Conservation (phyloP, 345 rosid species). For the Brassica rapa region DNA sequence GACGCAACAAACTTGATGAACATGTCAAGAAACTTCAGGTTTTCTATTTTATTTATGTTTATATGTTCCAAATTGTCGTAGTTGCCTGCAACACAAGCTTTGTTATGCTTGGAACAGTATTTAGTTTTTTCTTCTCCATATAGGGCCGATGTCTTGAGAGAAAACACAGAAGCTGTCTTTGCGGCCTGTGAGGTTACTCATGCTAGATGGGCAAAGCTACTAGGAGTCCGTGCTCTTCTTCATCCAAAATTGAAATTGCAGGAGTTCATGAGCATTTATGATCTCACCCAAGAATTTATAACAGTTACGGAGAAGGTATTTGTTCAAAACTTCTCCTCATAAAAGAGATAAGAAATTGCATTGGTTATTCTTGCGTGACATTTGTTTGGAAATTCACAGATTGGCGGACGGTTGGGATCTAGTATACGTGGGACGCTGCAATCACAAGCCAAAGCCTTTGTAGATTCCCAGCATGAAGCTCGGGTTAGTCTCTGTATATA, state of each 20-base stretch:
- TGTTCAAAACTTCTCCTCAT: constrained; percentile 20
- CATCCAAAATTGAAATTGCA: constrained; percentile 93
- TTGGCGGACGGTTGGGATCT: constrained; percentile 98
- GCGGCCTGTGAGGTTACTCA: constrained; percentile 98
- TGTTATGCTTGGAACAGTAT: constrained; percentile 4
- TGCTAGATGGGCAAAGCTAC: constrained; percentile 98
- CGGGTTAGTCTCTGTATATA: constrained; percentile 61
- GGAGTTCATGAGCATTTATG: constrained; percentile 90
- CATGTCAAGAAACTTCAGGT: constrained; percentile 93
- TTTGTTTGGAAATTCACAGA: constrained; percentile 52
- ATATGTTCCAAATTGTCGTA: not conserved
- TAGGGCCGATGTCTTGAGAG: constrained; percentile 95
- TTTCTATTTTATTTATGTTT: constrained; percentile 5
- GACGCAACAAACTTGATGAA: constrained; percentile 58
- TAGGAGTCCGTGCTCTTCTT: constrained; percentile 87
- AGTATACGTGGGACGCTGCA: constrained; percentile 92
- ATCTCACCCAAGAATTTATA: constrained; percentile 86
- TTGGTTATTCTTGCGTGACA: constrained; percentile 35
- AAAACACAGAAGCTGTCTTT: constrained; percentile 96
- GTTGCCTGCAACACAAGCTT: not conserved
- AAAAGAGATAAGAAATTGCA: constrained; percentile 7
- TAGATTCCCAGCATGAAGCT: constrained; percentile 92
- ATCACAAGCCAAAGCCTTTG: constrained; percentile 95
- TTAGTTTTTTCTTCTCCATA: constrained; percentile 14
- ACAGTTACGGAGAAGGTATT: constrained; percentile 88